These are phyloP conservation scores for Kuraishia piskuri DNA, from an alignment of 805 yeast genomes.

Conservation along the genomic window DNA sequence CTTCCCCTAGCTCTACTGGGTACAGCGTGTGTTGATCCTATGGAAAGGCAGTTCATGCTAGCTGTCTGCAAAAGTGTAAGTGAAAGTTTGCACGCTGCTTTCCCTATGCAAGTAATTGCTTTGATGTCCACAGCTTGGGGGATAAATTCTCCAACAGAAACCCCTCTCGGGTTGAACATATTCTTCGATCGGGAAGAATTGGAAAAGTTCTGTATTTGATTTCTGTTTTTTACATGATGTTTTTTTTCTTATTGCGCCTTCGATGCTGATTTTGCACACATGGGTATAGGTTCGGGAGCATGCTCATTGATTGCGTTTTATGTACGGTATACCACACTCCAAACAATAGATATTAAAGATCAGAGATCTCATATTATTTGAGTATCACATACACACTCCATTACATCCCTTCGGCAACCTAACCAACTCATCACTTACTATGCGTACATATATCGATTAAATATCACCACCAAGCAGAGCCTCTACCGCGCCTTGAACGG, in stretches of 20 bases:
- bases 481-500: conserved; percentile 95
- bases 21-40: background rate
- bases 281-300: no score
- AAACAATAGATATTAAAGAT: background rate
- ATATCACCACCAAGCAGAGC: conserved; percentile 61
- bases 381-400: background rate
- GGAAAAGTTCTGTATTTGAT: background rate
- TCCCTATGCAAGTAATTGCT: background rate
- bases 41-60: background rate
- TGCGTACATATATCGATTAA: conserved; percentile 12
- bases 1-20: background rate
- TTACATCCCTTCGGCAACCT: background rate
- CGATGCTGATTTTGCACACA: no score
- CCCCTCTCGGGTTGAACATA: background rate
- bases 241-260: no score
- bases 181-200: background rate
- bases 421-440: background rate
- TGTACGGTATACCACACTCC: background rate
- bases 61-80: background rate
- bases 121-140: background rate
- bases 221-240: background rate
- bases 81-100: background rate
- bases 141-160: background rate
- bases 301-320: background rate
- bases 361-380: background rate